Evolutionary conservation across 192 early-diverging fungal species (phyloP).

Genomic region (Irineochytrium annulatum): DNA sequence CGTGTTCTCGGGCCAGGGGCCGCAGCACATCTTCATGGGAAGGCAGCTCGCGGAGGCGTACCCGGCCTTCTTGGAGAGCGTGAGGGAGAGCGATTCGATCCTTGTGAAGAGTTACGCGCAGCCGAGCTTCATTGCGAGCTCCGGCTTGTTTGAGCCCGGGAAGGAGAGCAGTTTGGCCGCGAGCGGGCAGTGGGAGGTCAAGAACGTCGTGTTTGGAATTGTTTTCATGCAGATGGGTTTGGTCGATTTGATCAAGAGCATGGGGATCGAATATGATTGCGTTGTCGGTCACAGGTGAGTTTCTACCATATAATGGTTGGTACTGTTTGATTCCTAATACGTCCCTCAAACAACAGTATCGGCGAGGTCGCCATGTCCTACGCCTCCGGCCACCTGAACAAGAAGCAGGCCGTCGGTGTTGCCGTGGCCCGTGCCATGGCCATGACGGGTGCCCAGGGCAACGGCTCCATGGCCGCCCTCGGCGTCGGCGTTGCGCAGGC

Average conservation of each 20-base stretch:
- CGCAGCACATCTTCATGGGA: conserved; percentile 28
- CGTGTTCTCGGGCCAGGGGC: conserved; percentile 31
- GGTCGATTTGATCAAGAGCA: conserved; percentile 21
- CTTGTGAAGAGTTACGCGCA: background rate
- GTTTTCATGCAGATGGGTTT: conserved; percentile 33
- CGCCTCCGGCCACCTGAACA: conserved; percentile 20
- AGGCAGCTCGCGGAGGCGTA: conserved; percentile 5
- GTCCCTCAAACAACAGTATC: too few species aligned
- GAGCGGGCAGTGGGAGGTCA: conserved; percentile 21
- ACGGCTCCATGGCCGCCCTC: conserved; percentile 32
- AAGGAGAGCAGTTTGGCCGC: conserved; percentile 2
- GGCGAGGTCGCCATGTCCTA: conserved; percentile 32
- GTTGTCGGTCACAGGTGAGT: conserved; percentile 26
- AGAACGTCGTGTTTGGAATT: conserved; percentile 21
- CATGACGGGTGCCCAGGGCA: conserved; percentile 14
- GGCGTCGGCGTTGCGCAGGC: conserved; percentile 1
- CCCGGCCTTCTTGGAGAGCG: conserved; percentile 5
- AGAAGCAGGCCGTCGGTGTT: conserved; percentile 21
- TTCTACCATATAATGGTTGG: too few species aligned
- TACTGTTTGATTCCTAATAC: too few species aligned
- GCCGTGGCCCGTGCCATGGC: conserved; percentile 30
- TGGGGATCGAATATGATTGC: conserved; percentile 12
- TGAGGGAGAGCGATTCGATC: conserved; percentile 8
- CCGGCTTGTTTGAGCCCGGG: conserved; percentile 22
- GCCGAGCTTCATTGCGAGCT: conserved; percentile 7